Evolutionary conservation across 2,329 filamentous ascomycete species (phyloP).

Genomic region (Aspergillus piperis): DNA sequence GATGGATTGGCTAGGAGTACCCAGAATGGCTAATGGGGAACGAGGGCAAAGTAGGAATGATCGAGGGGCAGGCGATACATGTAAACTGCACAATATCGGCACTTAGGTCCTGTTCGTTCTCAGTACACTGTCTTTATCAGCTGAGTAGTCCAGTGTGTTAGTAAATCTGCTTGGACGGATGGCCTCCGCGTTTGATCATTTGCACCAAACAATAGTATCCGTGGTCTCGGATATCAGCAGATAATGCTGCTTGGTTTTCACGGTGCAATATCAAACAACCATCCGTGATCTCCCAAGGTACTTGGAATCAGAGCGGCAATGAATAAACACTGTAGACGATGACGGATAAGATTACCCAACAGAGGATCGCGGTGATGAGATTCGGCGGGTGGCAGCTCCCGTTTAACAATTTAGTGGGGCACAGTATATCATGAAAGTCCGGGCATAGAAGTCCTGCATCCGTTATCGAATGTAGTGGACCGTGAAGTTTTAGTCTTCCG

Average conservation of each 20-base stretch:
- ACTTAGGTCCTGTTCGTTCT: too few species aligned
- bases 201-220: neutral
- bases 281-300: neutral
- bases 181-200: neutral
- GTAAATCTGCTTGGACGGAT: neutral
- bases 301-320: neutral
- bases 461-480: neutral
- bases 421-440: neutral
- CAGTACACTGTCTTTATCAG: too few species aligned
- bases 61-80: too few species aligned
- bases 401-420: neutral
- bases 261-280: neutral
- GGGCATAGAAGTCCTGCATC: neutral
- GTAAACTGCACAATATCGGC: neutral
- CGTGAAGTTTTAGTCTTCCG: neutral
- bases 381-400: neutral
- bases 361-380: neutral
- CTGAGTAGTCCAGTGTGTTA: too few species aligned
- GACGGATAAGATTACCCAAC: neutral
- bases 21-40: neutral
- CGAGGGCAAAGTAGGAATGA: neutral
- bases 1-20: neutral
- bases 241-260: neutral
- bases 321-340: neutral
- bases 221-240: neutral